Percentiles rank a stretch among this genome's conserved stretches.
Evolutionary conservation across 179 eudicot species (phyloP).

Genomic region (Vitellaria paradoxa): DNA sequence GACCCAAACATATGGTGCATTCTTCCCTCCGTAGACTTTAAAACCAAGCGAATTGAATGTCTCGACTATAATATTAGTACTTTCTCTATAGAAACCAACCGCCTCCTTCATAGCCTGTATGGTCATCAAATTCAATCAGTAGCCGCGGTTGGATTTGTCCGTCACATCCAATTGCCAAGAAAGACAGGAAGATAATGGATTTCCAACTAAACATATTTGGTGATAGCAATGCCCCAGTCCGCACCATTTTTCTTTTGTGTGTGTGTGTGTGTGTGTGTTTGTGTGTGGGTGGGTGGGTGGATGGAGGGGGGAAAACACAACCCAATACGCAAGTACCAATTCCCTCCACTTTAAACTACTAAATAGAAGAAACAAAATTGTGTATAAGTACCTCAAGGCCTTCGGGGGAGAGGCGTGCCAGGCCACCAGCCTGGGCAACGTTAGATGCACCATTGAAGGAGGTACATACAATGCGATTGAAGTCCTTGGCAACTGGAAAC

Average conservation of each 20-base stretch:
- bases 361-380: neutral
- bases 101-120: conserved; percentile 84
- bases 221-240: too few species aligned
- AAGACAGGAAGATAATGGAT: too few species aligned
- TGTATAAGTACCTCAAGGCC: conserved; percentile 54
- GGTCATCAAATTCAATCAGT: neutral
- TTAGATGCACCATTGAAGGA: conserved; percentile 88
- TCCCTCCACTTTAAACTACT: too few species aligned
- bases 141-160: too few species aligned
- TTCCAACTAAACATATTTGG: too few species aligned
- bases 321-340: too few species aligned
- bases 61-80: conserved; percentile 65
- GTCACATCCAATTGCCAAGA: too few species aligned
- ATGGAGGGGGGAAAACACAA: too few species aligned
- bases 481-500: conserved; percentile 77
- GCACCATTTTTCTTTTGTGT: too few species aligned
- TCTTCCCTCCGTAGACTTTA: conserved; percentile 79
- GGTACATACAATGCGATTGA: conserved; percentile 79
- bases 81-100: conserved; percentile 87
- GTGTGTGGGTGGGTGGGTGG: too few species aligned
- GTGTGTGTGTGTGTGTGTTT: too few species aligned
- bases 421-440: conserved; percentile 86
- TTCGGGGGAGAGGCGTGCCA: conserved; percentile 72
- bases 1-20: conserved; percentile 96
- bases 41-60: conserved; percentile 86